phyloP scores from a whole-genome alignment of 176 grass and related monocot genomes.

The Alopecurus myosuroides region DNA sequence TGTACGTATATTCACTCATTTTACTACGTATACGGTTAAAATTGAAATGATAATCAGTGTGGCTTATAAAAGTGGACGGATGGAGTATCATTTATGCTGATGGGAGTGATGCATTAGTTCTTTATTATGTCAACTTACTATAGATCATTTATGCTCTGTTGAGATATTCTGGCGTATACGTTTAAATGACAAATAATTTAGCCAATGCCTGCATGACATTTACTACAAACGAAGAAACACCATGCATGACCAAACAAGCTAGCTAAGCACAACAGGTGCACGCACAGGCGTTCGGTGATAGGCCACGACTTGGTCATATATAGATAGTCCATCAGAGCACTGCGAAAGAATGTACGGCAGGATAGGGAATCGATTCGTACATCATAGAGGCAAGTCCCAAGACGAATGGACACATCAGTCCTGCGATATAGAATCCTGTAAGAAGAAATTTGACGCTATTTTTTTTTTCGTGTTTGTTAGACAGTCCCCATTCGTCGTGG shows the following conservation, averaged over 20 bases:
- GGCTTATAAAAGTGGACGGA: no score
- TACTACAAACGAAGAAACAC: neutral
- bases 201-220: neutral
- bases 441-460: neutral
- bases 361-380: conserved; percentile 1
- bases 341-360: conserved; percentile 18
- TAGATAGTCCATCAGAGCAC: conserved; percentile 12
- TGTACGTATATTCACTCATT: no score
- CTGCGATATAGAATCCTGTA: conserved; percentile 17
- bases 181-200: neutral
- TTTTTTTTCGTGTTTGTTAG: neutral
- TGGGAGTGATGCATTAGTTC: neutral
- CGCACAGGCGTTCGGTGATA: neutral
- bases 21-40: no score
- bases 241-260: neutral
- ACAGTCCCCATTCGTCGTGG: neutral
- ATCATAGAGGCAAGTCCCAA: conserved; percentile 3
- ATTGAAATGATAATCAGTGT: no score
- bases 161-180: neutral
- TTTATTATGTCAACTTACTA: neutral
- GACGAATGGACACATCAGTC: conserved; percentile 10
- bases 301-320: neutral
- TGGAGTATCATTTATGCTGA: neutral
- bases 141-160: neutral
- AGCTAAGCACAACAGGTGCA: neutral